Conservation (phyloP, 1,284 basidiomycete genomes). For the Phellopilus nigrolimitatus region DNA sequence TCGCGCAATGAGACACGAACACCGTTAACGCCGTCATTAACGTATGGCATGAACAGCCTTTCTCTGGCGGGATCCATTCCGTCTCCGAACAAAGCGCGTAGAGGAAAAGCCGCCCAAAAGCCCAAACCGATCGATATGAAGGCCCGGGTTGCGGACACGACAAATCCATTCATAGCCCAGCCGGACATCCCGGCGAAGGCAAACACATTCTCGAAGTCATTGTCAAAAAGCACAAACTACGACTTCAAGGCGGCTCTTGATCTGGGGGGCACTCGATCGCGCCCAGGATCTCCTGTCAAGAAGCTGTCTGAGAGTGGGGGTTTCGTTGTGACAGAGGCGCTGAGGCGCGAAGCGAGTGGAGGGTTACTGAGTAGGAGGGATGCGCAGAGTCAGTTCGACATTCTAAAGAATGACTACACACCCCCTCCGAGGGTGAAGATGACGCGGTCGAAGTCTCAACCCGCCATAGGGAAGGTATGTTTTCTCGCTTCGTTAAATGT, state of each 20-base stretch:
- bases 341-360: slow-evolving; percentile 55
- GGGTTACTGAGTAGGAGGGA: slow-evolving; percentile 65
- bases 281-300: slow-evolving; percentile 61
- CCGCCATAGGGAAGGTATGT: slow-evolving; percentile 41
- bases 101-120: slow-evolving; percentile 26
- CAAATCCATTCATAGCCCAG: slow-evolving; percentile 55
- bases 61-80: slow-evolving; percentile 23
- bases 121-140: slow-evolving; percentile 3
- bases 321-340: slow-evolving; percentile 47
- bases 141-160: slow-evolving; percentile 39
- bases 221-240: slow-evolving; percentile 16
- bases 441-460: slow-evolving; percentile 70
- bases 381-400: slow-evolving; percentile 67
- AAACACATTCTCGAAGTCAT: slow-evolving; percentile 17
- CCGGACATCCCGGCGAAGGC: slow-evolving; percentile 12
- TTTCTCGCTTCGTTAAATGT: slow-evolving; percentile 24
- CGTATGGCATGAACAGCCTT: slow-evolving; percentile 51
- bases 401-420: slow-evolving; percentile 57
- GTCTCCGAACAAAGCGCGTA: slow-evolving; percentile 34
- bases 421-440: slow-evolving; percentile 52
- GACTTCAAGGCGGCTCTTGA: slow-evolving; percentile 15
- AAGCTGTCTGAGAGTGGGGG: slow-evolving; percentile 37
- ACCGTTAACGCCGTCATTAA: slow-evolving; percentile 63
- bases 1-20: slow-evolving; percentile 68
- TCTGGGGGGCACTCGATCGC: slow-evolving; percentile 34